These are phyloP conservation scores for Cyamopsis tetragonoloba DNA, from an alignment of 306 rosid species.

Conservation along the genomic window DNA sequence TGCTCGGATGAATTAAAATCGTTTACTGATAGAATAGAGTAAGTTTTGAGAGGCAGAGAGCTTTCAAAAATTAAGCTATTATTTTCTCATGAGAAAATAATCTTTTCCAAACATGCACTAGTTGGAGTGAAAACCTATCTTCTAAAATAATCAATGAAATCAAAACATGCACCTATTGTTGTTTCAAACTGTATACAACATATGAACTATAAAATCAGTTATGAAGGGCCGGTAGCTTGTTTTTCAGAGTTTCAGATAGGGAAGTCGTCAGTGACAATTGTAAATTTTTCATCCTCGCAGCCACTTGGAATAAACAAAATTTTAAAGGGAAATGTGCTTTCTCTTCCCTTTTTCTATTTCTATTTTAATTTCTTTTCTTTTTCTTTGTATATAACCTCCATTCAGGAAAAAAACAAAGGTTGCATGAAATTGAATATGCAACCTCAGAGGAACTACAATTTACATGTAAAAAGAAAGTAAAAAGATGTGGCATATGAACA, in stretches of 20 bases:
- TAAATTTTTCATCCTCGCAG: constrained; percentile 11
- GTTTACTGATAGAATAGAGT: too few relatives aligned
- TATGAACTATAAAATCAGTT: constrained; percentile 16
- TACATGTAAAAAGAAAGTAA: constrained; percentile 46
- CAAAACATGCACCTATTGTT: constrained; percentile 1
- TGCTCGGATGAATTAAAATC: too few relatives aligned
- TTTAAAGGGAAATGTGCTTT: constrained; percentile 16
- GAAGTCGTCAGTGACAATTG: background rate
- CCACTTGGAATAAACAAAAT: constrained; percentile 20
- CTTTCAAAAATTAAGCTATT: too few relatives aligned
- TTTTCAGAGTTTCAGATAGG: constrained; percentile 16
- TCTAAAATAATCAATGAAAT: constrained; percentile 9
- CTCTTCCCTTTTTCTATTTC: background rate
- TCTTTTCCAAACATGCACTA: background rate
- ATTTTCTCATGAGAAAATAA: too few relatives aligned
- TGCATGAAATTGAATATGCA: constrained; percentile 41
- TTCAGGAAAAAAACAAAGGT: constrained; percentile 39
- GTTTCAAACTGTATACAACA: constrained; percentile 10
- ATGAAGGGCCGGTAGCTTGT: background rate
- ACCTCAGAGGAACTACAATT: constrained; percentile 48
- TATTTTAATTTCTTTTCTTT: constrained; percentile 22
- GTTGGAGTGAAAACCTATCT: background rate
- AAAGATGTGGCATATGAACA: constrained; percentile 31
- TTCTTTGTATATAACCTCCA: constrained; percentile 35
- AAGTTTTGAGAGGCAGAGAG: too few relatives aligned